Base-by-base conservation (phyloP, 2,329 filamentous ascomycete species). In the Exophiala sp. region DNA sequence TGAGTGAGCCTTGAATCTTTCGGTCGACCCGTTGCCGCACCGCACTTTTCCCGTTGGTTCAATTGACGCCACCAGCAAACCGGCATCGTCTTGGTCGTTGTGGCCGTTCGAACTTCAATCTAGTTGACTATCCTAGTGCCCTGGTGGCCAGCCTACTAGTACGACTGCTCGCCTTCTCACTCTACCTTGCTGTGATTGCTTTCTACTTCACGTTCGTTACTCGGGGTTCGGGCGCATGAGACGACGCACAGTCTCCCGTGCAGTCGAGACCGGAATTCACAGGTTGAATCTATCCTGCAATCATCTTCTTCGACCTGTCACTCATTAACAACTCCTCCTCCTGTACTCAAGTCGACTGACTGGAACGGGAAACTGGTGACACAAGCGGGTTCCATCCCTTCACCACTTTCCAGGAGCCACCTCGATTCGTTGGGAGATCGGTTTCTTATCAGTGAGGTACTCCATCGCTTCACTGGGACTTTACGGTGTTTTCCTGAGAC, bases 201-300 rank as follows among this genome's bases (percentile, higher is more conserved):
- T 34, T 41, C 30, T 22, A 41, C 43, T 23, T 55, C 45, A 55
- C 52, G 42, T 42, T 55, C 52, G 41, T 55, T 54, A 48, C 23
- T 21, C 38, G 32, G 22, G 34, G 18, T 16, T 32, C 23, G 19
- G 43, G 24, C 10, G 3, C 34, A 16, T 38, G 27, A 43, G 38
- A 37, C 23, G 38, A 37, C 23, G 43, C 23, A 49, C 41, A 42
- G 35, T 16, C 24, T 46, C 34, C 35, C 22, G 32, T 40, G 18
- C 43, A 30, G 50, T 39, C 34, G 16, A 39, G 34, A 53, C 43
- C 27, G 7, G 24, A 51, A 55, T 43, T 27, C 10, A 5, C 35
- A 14, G 40, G 21, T 32, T 19, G 18, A 14, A 14, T 14, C 35
- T 40, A 32, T 21, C 48, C 44, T 55, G 23, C 39, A 51, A 51